Evolutionary conservation across 2,329 filamentous ascomycete species (phyloP), one percentile per base, ranked within the genome.

Genomic region (Epichloe amarillans): DNA sequence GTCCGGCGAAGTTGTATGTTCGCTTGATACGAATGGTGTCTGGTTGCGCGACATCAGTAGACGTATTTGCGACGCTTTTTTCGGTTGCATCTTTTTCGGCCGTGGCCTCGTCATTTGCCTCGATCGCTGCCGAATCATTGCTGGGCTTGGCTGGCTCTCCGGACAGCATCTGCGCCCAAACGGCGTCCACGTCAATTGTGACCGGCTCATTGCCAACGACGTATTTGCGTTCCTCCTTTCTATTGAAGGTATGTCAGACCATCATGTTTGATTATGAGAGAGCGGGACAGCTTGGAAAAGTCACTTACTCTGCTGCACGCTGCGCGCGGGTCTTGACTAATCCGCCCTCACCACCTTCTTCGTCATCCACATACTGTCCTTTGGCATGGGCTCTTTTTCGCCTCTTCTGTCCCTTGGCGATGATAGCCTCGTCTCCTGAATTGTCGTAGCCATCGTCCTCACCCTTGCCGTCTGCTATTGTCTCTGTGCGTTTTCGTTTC

Each of bases 1-100:
- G 79, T 33, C 84, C 85, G 37, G 84, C 85, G 58, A 88, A 88
- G 58, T 83, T 84, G 66, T 86, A 88, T 14, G 79, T 83, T 33
- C 83, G 80, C 58, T 82, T 84, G 54, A 88, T 83, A 53, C 75
- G 76, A 58, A 88, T 72, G 67, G 72, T 73, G 5, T 67, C 50
- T 23, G 43, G n/a, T 17, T 47, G 50, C 8, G 42, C n/a, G 19
- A 11, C 8, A 17, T 37, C 37, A 8, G 45, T 5, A 11, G 52
- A 36, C 10, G 17, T 37, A 6, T 19, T 30, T 6, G 39, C 30
- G 17, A 19, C 26, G 19, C 3, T 30, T 10, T 11, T 42, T 26
- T 46, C 63, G 2, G 66, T 56, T 5, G 62, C 46, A 1, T 65
- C 64, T n/a, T 56, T 57, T 47, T 47, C 36, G 33, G 51, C 21